These are phyloP conservation scores for Talaromyces ruber DNA, from an alignment of 495 filamentous ascomycete genomes.

Conservation along the genomic window DNA sequence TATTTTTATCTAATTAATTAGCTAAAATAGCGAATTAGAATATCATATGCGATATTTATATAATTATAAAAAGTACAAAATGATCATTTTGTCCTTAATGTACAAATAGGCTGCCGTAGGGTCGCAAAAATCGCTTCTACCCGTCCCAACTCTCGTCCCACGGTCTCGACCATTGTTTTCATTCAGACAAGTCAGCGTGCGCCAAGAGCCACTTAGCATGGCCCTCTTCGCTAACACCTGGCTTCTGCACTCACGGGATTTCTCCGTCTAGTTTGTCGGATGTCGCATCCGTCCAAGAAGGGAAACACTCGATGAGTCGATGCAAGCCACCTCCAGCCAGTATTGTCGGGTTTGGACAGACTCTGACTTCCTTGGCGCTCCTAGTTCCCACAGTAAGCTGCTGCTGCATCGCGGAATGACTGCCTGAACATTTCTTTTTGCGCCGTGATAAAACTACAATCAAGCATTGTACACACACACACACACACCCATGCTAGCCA, in stretches of 20 bases:
- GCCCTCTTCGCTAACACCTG: not conserved
- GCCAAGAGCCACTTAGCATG: not conserved
- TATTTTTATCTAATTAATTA: too few species aligned
- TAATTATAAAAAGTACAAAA: too few species aligned
- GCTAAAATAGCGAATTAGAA: too few species aligned
- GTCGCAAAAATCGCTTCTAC: not conserved
- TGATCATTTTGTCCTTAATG: too few species aligned
- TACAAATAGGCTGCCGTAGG: too few species aligned
- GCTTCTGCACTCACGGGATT: not conserved
- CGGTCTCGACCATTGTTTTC: not conserved
- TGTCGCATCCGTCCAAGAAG: not conserved
- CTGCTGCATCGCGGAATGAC: not conserved
- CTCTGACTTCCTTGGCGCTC: not conserved
- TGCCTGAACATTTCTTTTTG: not conserved
- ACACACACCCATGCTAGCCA: too few species aligned
- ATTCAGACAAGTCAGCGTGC: not conserved
- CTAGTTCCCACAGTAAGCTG: not conserved
- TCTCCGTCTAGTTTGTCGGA: constrained; percentile 1
- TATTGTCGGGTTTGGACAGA: not conserved
- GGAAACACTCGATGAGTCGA: not conserved
- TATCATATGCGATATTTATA: too few species aligned
- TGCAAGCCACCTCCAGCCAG: not conserved
- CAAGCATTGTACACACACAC: not conserved
- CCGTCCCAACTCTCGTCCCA: not conserved
- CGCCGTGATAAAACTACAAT: not conserved